Evolutionary conservation across 495 filamentous ascomycete genomes (phyloP).

Genomic region (Xylaria acuta): DNA sequence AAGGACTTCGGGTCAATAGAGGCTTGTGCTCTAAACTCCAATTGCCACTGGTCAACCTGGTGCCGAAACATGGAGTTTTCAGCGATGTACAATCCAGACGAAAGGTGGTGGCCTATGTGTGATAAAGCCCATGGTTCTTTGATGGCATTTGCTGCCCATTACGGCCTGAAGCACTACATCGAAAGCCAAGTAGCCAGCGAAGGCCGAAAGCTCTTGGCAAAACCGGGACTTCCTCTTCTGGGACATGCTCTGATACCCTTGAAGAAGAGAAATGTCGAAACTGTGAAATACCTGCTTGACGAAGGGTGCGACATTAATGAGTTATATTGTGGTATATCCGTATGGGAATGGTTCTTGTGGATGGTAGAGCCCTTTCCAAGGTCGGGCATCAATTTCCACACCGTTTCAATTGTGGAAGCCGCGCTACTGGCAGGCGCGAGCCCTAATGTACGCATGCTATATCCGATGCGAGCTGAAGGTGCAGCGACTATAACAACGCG

Average conservation of each 20-base stretch:
- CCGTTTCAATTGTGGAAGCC: background rate
- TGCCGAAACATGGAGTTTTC: background rate
- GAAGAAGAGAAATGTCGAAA: background rate
- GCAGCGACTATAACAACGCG: background rate
- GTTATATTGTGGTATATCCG: background rate
- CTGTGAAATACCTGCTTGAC: background rate
- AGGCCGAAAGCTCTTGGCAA: background rate
- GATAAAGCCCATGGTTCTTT: background rate
- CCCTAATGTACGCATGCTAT: background rate
- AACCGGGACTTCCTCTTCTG: background rate
- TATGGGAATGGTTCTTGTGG: constrained; percentile 5
- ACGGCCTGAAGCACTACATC: background rate
- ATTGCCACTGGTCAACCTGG: background rate
- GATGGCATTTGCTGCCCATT: background rate
- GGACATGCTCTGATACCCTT: background rate
- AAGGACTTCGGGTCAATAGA: background rate
- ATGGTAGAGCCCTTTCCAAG: background rate
- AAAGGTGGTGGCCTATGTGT: too few species aligned
- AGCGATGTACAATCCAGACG: too few species aligned
- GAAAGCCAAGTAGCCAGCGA: background rate
- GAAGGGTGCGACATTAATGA: background rate
- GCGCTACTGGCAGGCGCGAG: background rate
- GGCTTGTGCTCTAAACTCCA: background rate
- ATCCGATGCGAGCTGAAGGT: too few species aligned
- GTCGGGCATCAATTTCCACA: background rate